These are phyloP conservation scores for Seiridium unicorne DNA, from an alignment of 2,329 filamentous ascomycete species.

Conservation along the genomic window DNA sequence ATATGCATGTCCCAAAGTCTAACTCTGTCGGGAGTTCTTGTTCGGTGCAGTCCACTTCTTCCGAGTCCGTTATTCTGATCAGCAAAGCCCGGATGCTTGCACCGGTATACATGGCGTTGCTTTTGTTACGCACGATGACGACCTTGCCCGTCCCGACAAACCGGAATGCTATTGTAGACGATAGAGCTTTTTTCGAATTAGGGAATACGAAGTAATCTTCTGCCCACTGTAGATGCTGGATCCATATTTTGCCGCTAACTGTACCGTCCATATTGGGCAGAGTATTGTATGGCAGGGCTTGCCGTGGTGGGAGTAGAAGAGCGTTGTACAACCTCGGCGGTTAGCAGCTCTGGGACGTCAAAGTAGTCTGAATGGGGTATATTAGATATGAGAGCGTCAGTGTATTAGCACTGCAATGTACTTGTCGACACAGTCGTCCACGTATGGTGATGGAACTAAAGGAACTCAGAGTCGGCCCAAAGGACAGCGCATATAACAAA, in stretches of 20 bases:
- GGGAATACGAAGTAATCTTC: not conserved
- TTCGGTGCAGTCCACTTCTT: not conserved
- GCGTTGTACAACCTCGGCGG: too few relatives aligned
- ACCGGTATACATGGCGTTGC: constrained; percentile 3
- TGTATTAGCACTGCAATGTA: too few relatives aligned
- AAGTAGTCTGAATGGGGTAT: too few relatives aligned
- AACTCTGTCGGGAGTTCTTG: not conserved
- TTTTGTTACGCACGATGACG: constrained; percentile 2
- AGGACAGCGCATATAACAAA: too few relatives aligned
- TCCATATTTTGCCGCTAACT: not conserved
- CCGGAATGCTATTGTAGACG: not conserved
- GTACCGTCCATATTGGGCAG: not conserved
- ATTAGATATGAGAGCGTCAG: too few relatives aligned
- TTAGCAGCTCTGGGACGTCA: too few relatives aligned
- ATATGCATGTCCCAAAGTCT: not conserved
- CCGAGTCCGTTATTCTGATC: constrained; percentile 3
- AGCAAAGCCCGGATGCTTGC: not conserved
- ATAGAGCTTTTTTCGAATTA: not conserved
- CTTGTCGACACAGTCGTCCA: too few relatives aligned
- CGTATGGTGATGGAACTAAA: too few relatives aligned
- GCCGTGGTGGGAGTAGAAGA: too few relatives aligned
- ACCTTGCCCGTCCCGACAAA: not conserved
- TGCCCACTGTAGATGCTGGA: not conserved
- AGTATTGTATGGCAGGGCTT: too few relatives aligned
- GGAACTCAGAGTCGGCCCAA: too few relatives aligned